These are phyloP conservation scores for Tuber aestivum DNA, from an alignment of 495 filamentous ascomycete genomes.

Conservation along the genomic window DNA sequence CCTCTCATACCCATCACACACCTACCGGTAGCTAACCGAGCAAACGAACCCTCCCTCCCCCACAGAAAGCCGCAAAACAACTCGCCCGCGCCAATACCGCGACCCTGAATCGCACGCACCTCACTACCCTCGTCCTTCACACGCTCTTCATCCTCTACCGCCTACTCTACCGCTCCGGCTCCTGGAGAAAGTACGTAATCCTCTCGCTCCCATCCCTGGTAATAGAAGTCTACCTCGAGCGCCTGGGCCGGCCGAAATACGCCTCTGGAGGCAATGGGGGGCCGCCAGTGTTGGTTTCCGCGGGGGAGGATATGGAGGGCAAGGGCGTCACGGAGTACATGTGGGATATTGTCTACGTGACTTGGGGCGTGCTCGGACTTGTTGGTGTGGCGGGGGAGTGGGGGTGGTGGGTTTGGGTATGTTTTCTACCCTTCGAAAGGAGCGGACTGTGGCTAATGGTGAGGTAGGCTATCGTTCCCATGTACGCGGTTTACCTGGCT, in stretches of 20 bases:
- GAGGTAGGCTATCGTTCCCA: constrained; percentile 50
- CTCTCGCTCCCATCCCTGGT: constrained; percentile 66
- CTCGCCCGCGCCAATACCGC: constrained; percentile 72
- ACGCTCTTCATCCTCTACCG: constrained; percentile 61
- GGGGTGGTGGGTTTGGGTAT: constrained; percentile 66
- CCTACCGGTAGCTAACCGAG: background rate
- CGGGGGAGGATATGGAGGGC: constrained; percentile 84
- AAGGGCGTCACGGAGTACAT: constrained; percentile 92
- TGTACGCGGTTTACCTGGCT: constrained; percentile 53
- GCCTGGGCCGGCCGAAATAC: constrained; percentile 70
- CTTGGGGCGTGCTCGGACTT: constrained; percentile 62
- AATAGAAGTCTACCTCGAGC: constrained; percentile 79
- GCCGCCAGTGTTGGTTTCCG: constrained; percentile 53
- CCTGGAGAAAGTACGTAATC: constrained; percentile 53
- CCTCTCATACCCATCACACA: background rate
- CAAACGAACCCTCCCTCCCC: constrained; percentile 7
- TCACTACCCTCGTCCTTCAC: constrained; percentile 65
- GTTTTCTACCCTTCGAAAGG: constrained; percentile 4
- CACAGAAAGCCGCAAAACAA: constrained; percentile 87
- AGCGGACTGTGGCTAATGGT: background rate
- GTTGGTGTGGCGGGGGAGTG: constrained; percentile 67
- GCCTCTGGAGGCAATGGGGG: constrained; percentile 43
- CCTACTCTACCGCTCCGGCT: constrained; percentile 55
- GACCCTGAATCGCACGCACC: constrained; percentile 70
- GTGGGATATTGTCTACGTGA: constrained; percentile 94